phyloP scores from a whole-genome alignment of 176 grass and related monocot genomes.

The Rhynchospora pubera region DNA sequence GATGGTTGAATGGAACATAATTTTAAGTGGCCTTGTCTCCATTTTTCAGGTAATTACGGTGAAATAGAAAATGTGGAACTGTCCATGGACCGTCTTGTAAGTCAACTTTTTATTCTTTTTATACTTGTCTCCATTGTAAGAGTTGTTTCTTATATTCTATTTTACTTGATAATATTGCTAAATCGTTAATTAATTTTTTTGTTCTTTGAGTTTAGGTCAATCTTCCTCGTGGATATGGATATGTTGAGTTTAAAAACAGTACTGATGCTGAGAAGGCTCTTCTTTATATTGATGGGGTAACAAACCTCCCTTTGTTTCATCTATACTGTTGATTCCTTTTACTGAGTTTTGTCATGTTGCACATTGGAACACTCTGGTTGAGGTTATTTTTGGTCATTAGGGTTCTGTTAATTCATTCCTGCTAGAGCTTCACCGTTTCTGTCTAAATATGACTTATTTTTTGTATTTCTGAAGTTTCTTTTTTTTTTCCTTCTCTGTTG shows the following conservation, averaged over 20 bases:
- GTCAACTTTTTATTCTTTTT: too few relatives aligned
- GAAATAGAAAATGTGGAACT: too few relatives aligned
- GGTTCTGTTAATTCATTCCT: background rate
- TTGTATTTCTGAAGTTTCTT: background rate
- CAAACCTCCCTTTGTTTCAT: constrained; percentile 15
- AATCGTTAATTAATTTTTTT: too few relatives aligned
- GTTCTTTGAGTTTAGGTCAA: constrained; percentile 71
- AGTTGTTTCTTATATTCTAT: too few relatives aligned
- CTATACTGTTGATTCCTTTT: background rate
- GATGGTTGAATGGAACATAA: too few relatives aligned
- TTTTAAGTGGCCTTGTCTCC: too few relatives aligned
- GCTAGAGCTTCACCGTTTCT: background rate
- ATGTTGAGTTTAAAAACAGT: constrained; percentile 91
- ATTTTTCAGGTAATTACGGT: too few relatives aligned
- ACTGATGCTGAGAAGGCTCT: constrained; percentile 98
- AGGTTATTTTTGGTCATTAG: background rate
- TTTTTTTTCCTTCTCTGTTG: background rate
- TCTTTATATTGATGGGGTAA: constrained; percentile 99
- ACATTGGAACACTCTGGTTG: background rate
- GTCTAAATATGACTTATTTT: background rate
- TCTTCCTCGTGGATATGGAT: constrained; percentile 99
- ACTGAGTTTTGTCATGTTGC: background rate
- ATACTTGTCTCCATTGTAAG: too few relatives aligned
- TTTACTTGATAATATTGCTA: too few relatives aligned
- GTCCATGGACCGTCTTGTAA: too few relatives aligned